These are phyloP conservation scores for Paraphaeosphaeria sporulosa DNA, from an alignment of 2,329 filamentous ascomycete genomes.

Conservation along the genomic window DNA sequence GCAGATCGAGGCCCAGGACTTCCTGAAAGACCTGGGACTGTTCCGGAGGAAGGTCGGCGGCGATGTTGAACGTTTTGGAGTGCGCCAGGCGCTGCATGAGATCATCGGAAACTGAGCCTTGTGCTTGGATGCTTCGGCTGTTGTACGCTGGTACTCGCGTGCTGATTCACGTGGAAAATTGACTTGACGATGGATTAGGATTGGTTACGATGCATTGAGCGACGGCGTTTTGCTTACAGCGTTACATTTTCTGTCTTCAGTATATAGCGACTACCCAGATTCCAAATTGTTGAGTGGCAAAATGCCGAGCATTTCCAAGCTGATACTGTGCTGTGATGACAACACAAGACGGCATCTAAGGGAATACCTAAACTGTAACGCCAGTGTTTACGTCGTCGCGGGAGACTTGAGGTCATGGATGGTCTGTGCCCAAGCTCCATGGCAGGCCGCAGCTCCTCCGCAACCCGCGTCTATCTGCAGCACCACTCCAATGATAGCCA, in stretches of 20 bases:
- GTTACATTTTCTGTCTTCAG: background rate
- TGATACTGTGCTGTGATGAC: too few relatives aligned
- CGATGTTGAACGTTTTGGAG: constrained; percentile 72
- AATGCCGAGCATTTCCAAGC: background rate
- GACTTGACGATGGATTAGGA: constrained; percentile 7
- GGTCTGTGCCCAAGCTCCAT: constrained; percentile 3
- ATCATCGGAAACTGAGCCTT: constrained; percentile 23
- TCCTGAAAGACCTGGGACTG: constrained; percentile 79
- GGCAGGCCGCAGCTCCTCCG: constrained; percentile 18
- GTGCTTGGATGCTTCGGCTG: background rate
- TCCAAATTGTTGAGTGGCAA: background rate
- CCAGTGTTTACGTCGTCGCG: too few relatives aligned
- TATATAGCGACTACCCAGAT: constrained; percentile 17
- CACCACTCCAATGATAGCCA: constrained; percentile 18
- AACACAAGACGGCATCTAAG: too few relatives aligned
- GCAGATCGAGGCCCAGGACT: constrained; percentile 83
- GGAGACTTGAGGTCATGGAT: background rate
- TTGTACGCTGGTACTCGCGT: background rate
- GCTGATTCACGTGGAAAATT: constrained; percentile 5
- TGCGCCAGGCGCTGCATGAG: constrained; percentile 31
- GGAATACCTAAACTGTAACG: too few relatives aligned
- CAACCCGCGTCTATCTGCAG: background rate
- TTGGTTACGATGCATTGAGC: constrained; percentile 41
- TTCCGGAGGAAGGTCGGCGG: constrained; percentile 88
- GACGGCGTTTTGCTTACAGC: constrained; percentile 33